Evolutionary conservation across 371 early-diverging fungal genomes (phyloP), one percentile per base, ranked within the genome.

Genomic region (Fennellomyces sp.): DNA sequence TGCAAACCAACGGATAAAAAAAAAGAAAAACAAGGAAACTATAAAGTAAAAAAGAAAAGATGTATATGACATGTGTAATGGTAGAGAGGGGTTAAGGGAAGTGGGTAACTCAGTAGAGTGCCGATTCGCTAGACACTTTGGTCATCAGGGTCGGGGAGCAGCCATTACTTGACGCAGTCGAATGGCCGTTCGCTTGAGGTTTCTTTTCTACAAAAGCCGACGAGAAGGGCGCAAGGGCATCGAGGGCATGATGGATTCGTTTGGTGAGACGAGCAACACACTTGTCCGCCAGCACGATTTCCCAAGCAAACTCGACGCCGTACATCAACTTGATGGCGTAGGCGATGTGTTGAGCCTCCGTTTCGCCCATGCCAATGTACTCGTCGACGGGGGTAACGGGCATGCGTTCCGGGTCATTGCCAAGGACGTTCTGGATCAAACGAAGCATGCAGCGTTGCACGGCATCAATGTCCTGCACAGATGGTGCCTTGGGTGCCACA

Each of bases 271-370:
- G 49, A 63, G 84, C 55, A 29, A 78, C 80, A 56, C 65, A 68
- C 58, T 75, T 73, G 33, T 88, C 88, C 11, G 85, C 73, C 26
- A 74, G 72, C 1, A 94, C 85, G 5, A 94, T 92, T 52, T 91
- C 89, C 82, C 91, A 88, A 3, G 93, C 87, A 76, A 95, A 94
- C 53, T 95, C 95, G 35, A 96, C 86, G 29, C 91, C 91, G 69
- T 88, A 94, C 64, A 88, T 84, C 36, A 87, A 74, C 52, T 87
- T 84, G 62, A 95, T 88, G 10, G 87, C 90, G 61, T 92, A 87
- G 12, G 90, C 93, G 28, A 95, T 82, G 29, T 91, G 82, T 56
- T 80, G 83, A 1, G 92, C 89, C 48, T 91, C 90, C 4, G 62
- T 58, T 61, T 92, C 91, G 52, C 85, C 82, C 72, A 92, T 81